Evolutionary conservation across 768 basidiomycete genomes (phyloP).

Genomic region (Coprinellus aureogranulatus): DNA sequence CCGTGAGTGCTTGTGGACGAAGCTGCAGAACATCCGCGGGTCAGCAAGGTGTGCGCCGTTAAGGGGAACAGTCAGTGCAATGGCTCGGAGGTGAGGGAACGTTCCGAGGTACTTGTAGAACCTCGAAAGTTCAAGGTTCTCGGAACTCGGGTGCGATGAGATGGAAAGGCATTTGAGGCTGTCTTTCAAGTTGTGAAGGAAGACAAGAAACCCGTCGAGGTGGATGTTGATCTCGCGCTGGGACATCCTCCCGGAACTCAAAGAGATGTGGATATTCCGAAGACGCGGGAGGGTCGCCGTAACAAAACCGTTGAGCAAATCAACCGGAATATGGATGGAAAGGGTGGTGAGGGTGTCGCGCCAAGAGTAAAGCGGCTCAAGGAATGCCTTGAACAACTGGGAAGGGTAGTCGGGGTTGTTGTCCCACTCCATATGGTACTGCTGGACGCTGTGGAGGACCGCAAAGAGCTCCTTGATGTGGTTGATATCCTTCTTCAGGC

Average conservation of each 20-base stretch:
- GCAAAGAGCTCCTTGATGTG: constrained; percentile 31
- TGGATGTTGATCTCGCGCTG: constrained; percentile 29
- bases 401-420: constrained; percentile 30
- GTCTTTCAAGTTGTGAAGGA: no score
- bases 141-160: constrained; percentile 28
- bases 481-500: constrained; percentile 35
- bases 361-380: constrained; percentile 32
- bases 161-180: constrained; percentile 37
- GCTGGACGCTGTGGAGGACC: constrained; percentile 30
- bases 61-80: constrained; percentile 43
- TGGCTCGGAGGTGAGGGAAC: constrained; percentile 37
- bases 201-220: constrained; percentile 37
- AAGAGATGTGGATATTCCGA: constrained; percentile 31
- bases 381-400: constrained; percentile 36
- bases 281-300: constrained; percentile 32
- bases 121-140: constrained; percentile 36
- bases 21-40: constrained; percentile 28
- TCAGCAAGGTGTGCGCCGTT: constrained; percentile 41
- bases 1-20: constrained; percentile 33
- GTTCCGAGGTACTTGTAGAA: constrained; percentile 36
- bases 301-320: constrained; percentile 33
- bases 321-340: constrained; percentile 37
- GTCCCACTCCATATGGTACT: constrained; percentile 42
- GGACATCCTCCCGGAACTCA: constrained; percentile 31
- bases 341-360: constrained; percentile 31